phyloP scores from a whole-genome alignment of 2,329 filamentous ascomycete species.

The Diplodia intermedia region DNA sequence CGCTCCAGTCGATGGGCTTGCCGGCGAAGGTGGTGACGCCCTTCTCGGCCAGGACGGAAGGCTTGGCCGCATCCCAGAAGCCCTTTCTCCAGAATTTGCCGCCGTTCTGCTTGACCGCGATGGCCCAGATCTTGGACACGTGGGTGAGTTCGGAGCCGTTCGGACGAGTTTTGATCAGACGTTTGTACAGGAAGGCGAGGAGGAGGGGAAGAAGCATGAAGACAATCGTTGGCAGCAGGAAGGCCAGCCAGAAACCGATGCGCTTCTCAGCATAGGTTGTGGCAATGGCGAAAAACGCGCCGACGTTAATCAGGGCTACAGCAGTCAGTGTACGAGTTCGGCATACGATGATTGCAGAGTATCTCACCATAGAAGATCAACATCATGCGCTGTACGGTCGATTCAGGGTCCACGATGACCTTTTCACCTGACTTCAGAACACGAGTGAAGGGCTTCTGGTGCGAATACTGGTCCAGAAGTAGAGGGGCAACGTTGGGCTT shows the following conservation, averaged over 20 bases:
- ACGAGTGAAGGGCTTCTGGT: constrained; percentile 53
- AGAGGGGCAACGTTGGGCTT: constrained; percentile 54
- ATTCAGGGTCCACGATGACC: constrained; percentile 57
- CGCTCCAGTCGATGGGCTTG: constrained; percentile 42
- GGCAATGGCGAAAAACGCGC: constrained; percentile 47
- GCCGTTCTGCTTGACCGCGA: constrained; percentile 45
- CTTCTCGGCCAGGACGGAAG: constrained; percentile 41
- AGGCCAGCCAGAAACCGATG: constrained; percentile 51
- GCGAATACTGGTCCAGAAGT: constrained; percentile 54
- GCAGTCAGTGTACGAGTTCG: background rate
- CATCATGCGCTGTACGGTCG: constrained; percentile 50
- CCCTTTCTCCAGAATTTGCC: constrained; percentile 45
- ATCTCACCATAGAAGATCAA: constrained; percentile 45
- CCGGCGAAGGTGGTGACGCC: constrained; percentile 34
- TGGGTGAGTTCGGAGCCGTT: constrained; percentile 45
- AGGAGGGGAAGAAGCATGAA: constrained; percentile 42
- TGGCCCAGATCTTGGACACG: constrained; percentile 45
- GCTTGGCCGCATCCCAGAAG: constrained; percentile 46
- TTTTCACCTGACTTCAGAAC: constrained; percentile 54
- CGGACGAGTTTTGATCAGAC: constrained; percentile 43
- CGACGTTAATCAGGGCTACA: constrained; percentile 39
- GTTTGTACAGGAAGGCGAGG: constrained; percentile 45
- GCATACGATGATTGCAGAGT: background rate
- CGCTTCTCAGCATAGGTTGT: constrained; percentile 53
- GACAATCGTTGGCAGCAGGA: constrained; percentile 46